phyloP scores from a whole-genome alignment of 208 protist species.

The Leptomonas seymouri region DNA sequence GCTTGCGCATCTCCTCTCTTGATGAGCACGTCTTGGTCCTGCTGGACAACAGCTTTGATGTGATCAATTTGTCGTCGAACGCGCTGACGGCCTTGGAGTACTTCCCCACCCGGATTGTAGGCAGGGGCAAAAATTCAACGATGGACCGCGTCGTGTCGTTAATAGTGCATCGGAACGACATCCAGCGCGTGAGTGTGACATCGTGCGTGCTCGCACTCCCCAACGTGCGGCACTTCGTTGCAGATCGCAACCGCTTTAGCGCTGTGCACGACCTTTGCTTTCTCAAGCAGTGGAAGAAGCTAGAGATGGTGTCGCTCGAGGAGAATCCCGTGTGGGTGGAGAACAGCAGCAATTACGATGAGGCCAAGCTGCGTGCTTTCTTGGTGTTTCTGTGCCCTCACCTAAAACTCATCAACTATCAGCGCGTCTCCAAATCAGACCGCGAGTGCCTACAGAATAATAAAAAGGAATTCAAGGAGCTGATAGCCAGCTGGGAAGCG shows the following conservation, averaged over 20 bases:
- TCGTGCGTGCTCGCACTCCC: constrained; percentile 77
- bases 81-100: constrained; percentile 77
- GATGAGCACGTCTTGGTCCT: constrained; percentile 73
- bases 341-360: constrained; percentile 46
- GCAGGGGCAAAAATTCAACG: constrained; percentile 17
- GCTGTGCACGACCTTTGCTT: constrained; percentile 65
- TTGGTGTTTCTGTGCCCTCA: constrained; percentile 80
- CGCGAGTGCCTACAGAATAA: constrained; percentile 29
- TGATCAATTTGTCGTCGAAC: constrained; percentile 85
- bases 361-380: constrained; percentile 70
- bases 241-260: constrained; percentile 73
- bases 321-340: constrained; percentile 63
- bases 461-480: constrained; percentile 48
- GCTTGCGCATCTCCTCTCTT: constrained; percentile 73
- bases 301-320: constrained; percentile 77
- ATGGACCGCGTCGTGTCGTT: constrained; percentile 76
- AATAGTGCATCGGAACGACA: constrained; percentile 78
- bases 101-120: constrained; percentile 45
- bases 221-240: constrained; percentile 71
- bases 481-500: constrained; percentile 40
- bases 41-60: constrained; percentile 83
- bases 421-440: constrained; percentile 73
- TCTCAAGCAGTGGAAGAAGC: constrained; percentile 69
- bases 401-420: constrained; percentile 85
- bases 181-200: constrained; percentile 77